A percentile compares a stretch with the other conserved stretches of the same genome.
These are phyloP conservation scores for Talaromyces adpressus DNA, from an alignment of 495 filamentous ascomycete species.

Conservation along the genomic window DNA sequence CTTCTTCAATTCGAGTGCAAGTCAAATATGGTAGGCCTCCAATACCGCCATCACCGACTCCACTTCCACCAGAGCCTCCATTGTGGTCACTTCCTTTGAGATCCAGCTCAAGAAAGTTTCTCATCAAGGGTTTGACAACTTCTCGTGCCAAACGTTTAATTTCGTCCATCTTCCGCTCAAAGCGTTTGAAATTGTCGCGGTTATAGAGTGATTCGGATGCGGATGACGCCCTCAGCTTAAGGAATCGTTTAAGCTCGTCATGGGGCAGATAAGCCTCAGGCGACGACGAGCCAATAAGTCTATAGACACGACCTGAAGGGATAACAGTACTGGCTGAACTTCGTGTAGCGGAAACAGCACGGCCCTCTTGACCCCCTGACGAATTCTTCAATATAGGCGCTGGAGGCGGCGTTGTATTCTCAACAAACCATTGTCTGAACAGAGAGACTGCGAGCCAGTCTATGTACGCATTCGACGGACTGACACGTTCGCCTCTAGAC, in stretches of 20 bases:
- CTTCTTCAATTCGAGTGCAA: constrained; percentile 68
- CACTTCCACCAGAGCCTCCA: constrained; percentile 21
- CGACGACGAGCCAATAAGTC: constrained; percentile 55
- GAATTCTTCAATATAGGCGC: constrained; percentile 40
- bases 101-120: constrained; percentile 74
- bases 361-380: constrained; percentile 13
- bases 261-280: constrained; percentile 63
- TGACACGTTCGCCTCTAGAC: constrained; percentile 72
- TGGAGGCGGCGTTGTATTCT: constrained; percentile 69
- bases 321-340: constrained; percentile 7
- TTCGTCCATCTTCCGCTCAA: constrained; percentile 82
- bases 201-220: constrained; percentile 55
- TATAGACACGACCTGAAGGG: constrained; percentile 58
- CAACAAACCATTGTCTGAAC: constrained; percentile 86
- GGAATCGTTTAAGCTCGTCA: constrained; percentile 82
- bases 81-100: constrained; percentile 33
- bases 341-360: constrained; percentile 11
- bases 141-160: constrained; percentile 76
- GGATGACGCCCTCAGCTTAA: constrained; percentile 54
- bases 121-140: constrained; percentile 78
- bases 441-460: constrained; percentile 82
- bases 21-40: constrained; percentile 63
- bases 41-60: constrained; percentile 20
- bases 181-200: constrained; percentile 69
- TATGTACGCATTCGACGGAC: constrained; percentile 66